Conservation (phyloP, 2,329 filamentous ascomycete genomes). For the Lecanicillium sp. region DNA sequence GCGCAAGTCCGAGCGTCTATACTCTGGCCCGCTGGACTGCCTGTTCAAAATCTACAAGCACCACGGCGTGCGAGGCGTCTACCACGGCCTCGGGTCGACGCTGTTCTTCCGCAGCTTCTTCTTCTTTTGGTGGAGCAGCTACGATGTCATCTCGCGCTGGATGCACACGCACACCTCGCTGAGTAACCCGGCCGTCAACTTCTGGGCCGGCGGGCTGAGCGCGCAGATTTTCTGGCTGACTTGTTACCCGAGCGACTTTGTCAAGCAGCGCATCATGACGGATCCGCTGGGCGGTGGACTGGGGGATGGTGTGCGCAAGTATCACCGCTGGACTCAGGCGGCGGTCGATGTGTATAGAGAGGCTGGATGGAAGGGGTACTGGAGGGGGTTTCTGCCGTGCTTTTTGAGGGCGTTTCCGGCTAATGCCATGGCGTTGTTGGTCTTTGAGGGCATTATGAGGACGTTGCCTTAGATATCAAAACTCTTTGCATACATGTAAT, state of each 20-base stretch:
- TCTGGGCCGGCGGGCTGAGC: constrained; percentile 91
- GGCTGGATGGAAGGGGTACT: constrained; percentile 71
- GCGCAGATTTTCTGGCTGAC: constrained; percentile 94
- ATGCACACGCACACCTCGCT: constrained; percentile 60
- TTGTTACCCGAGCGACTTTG: constrained; percentile 83
- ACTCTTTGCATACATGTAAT: background rate
- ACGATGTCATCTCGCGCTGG: constrained; percentile 70
- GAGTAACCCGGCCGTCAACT: constrained; percentile 77
- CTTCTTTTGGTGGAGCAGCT: constrained; percentile 97
- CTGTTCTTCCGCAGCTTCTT: constrained; percentile 87
- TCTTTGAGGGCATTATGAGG: constrained; percentile 89
- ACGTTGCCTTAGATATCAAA: constrained; percentile 35
- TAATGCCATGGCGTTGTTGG: constrained; percentile 87
- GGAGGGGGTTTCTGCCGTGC: constrained; percentile 88
- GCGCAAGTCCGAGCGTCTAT: constrained; percentile 66
- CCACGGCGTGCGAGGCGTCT: constrained; percentile 75
- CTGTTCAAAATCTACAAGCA: constrained; percentile 56
- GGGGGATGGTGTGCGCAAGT: constrained; percentile 59
- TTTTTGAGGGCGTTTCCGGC: constrained; percentile 91
- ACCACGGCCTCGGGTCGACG: constrained; percentile 77
- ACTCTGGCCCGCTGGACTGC: constrained; percentile 83
- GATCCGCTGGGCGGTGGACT: constrained; percentile 71
- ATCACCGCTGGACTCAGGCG: constrained; percentile 71
- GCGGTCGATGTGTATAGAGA: constrained; percentile 70
- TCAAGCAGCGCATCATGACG: constrained; percentile 97